phyloP scores from a whole-genome alignment of 1,284 basidiomycete species.

The Ustilago loliicola region DNA sequence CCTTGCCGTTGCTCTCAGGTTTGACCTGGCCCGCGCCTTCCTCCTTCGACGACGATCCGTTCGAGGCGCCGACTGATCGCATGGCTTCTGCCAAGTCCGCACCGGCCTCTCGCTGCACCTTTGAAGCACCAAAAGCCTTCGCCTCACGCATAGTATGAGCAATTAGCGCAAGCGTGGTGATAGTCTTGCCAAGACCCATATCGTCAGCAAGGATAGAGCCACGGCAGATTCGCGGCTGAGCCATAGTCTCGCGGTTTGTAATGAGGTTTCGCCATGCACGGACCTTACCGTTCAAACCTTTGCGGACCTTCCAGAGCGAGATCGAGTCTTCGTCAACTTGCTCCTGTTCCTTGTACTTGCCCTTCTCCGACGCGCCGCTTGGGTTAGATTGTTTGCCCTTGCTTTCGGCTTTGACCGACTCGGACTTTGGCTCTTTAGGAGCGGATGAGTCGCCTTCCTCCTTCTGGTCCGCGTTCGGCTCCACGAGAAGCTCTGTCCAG shows the following conservation, averaged over 20 bases:
- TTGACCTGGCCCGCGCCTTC: slow-evolving; percentile 14
- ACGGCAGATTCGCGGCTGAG: slow-evolving; percentile 79
- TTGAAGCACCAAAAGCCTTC: slow-evolving; percentile 75
- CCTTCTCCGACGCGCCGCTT: neutral
- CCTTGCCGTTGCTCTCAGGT: slow-evolving; percentile 9
- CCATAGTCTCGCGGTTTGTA: slow-evolving; percentile 80
- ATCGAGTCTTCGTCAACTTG: slow-evolving; percentile 73
- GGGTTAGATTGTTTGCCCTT: slow-evolving; percentile 1
- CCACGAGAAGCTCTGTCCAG: slow-evolving; percentile 52
- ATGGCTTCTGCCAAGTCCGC: slow-evolving; percentile 21
- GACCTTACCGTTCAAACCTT: slow-evolving; percentile 72
- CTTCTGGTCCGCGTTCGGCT: slow-evolving; percentile 9
- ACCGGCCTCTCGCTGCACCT: slow-evolving; percentile 18
- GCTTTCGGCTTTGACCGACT: slow-evolving; percentile 17
- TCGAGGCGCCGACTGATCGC: slow-evolving; percentile 5
- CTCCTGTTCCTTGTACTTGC: slow-evolving; percentile 11
- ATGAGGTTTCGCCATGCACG: slow-evolving; percentile 82
- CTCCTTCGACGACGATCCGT: neutral
- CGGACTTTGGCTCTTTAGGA: neutral
- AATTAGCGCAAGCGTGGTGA: slow-evolving; percentile 89
- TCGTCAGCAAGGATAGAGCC: slow-evolving; percentile 83
- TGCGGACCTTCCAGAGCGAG: slow-evolving; percentile 82
- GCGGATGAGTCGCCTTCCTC: neutral
- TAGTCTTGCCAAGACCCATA: slow-evolving; percentile 97
- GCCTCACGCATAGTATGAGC: slow-evolving; percentile 85